These are phyloP conservation scores for Komagataella mondaviorum DNA, from an alignment of 805 yeast genomes.

Conservation along the genomic window DNA sequence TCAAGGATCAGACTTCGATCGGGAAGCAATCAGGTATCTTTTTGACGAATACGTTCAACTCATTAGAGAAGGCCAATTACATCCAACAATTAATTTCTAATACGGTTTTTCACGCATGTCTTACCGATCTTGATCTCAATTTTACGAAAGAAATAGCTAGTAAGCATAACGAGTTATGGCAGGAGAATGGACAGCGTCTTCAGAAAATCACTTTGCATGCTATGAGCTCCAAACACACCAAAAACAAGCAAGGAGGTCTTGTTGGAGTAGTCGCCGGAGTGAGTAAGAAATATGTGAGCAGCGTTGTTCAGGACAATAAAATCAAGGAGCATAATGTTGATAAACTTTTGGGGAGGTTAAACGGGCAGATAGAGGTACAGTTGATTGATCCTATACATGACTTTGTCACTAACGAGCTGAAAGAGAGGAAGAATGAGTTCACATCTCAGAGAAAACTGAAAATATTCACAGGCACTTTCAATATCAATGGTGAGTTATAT, in stretches of 20 bases:
- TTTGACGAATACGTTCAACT: conserved; percentile 34
- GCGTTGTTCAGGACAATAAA: conserved; percentile 12
- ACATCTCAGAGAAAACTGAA: conserved; percentile 24
- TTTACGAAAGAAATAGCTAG: conserved; percentile 14
- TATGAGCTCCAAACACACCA: conserved; percentile 20
- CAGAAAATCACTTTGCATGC: conserved; percentile 25
- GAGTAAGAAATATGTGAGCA: conserved; percentile 17
- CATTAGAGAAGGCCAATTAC: conserved; percentile 34
- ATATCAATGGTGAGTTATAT: conserved; percentile 35
- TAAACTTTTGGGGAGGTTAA: conserved; percentile 33
- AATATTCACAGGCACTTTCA: conserved; percentile 37
- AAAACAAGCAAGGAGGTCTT: conserved; percentile 28
- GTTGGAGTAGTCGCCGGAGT: conserved; percentile 28
- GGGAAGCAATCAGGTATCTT: conserved; percentile 40
- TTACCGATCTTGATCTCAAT: conserved; percentile 25
- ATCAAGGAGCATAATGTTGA: conserved; percentile 26
- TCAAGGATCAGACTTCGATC: conserved; percentile 17
- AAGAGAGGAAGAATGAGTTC: conserved; percentile 24
- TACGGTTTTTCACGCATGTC: conserved; percentile 31
- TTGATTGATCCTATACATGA: conserved; percentile 43
- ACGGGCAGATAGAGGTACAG: conserved; percentile 28
- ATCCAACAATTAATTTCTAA: conserved; percentile 32
- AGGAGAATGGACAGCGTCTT: conserved; percentile 26
- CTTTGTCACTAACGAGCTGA: conserved; percentile 28
- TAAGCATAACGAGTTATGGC: conserved; percentile 32